Evolutionary conservation across 1,284 basidiomycete genomes (phyloP), one percentile per base, ranked within the genome.

Genomic region (Rhodotorula sp.): DNA sequence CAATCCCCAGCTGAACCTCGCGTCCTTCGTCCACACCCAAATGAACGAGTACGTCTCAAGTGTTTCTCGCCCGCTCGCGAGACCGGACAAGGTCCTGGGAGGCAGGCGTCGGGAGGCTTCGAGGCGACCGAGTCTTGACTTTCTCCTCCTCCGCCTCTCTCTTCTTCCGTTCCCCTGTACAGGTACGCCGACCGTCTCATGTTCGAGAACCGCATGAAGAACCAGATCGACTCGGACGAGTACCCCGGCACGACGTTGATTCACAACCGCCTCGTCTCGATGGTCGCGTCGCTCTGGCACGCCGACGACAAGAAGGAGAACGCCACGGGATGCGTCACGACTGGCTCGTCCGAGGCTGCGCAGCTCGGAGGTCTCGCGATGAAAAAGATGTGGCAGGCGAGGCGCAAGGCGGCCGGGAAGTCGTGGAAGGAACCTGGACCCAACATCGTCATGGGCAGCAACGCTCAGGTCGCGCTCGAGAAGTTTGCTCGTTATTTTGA

Each of bases 301-400:
- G 92, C 91, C 0, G 90, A 90, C 17, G 85, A 86, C 47, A 81
- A 85, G 11, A 84, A 87, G 68, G 68, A 70, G 49, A 82, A 88
- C 64, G 90, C 91, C 0, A 87, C 94, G 65, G 92, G 92, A 11
- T 95, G 94, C 0, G 93, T 94, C 0, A 96, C 94, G 4, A 95
- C 94, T 1, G 94, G 94, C 11, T 93, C 91, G 0, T 94, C 92
- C 4, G 92, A 82, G 69, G 81, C 81, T 6, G 80, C 94, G 48
- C 77, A 77, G 59, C 64, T 74, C 30, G 74, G 67, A 24, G 94
- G 93, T 55, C 86, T 98, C 29, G 92, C 94, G 24, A 90, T 97
- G 87, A 98, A 98, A 83, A 90, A 89, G 77, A 85, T 88, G 59
- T 97, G 94, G 94, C 94, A 97, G 80, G 88, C 87, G 73, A 88